Evolutionary conservation across 805 yeast genomes (phyloP), one percentile per base, ranked within the genome.

Genomic region (Candida chilensis): DNA sequence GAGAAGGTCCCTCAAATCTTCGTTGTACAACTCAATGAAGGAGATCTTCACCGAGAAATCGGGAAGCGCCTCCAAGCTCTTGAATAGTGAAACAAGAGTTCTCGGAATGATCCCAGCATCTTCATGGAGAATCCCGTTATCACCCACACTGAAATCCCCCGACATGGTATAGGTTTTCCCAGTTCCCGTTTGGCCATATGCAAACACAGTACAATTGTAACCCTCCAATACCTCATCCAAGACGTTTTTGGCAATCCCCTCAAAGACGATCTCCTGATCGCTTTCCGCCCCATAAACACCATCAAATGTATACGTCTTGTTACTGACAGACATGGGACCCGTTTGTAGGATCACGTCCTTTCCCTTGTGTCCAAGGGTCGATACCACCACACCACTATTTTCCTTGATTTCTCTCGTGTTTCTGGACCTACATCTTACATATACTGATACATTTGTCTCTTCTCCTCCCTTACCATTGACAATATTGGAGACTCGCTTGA

Each of bases 21-120:
- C 96, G 44, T 87, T 86, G 57, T 87, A 88, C 13, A 87, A 58
- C 49, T 87, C 96, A 32, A 86, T 67, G 48, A 81, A 88, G 0
- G 94, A 82, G 38, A 86, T 71, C 47, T 78, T 79, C 13, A 82
- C 86, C 19, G 80, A 47, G 46, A 66, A 76, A 45, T 80, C 94
- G 4, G 61, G 47, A n/a, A 42, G 21, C n/a, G n/a, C 27, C 7
- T 62, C 53, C 30, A 82, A 47, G 7, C 50, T 50, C 17, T 60
- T 57, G 49, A 85, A 85, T 5, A 84, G 53, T 27, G 63, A 52
- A n/a, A 56, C 60, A 20, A 78, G 43, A 0, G 71, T 68, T 28
- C 85, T 58, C 6, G 85, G 84, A 14, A 77, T 72, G 14, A 77
- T 67, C 13, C 85, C 87, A 0, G 85, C 81, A 16, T 66, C 53